Conservation (phyloP, 1,139 yeast genomes). For the Candida pseudoviswanathii region DNA sequence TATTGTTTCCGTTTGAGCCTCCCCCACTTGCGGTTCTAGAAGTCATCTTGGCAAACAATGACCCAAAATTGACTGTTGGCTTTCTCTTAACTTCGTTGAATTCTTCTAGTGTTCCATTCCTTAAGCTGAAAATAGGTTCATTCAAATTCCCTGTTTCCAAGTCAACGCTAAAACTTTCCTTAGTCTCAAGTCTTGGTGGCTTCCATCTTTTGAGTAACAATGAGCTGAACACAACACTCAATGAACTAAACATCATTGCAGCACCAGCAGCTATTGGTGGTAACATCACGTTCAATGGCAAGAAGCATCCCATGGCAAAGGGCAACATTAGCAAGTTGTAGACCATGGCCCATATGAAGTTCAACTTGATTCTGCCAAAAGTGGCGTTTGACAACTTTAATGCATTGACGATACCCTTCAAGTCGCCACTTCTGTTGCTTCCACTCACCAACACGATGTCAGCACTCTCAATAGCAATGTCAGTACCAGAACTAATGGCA, state of each 20-base stretch:
- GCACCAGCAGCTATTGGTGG: conserved; percentile 93
- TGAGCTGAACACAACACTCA: conserved; percentile 85
- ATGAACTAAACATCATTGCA: conserved; percentile 91
- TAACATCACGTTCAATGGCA: conserved; percentile 76
- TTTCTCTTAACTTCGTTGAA: conserved; percentile 30
- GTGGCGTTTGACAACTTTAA: conserved; percentile 72
- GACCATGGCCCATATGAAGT: conserved; percentile 82
- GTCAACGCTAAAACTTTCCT: conserved; percentile 19
- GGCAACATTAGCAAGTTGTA: conserved; percentile 92
- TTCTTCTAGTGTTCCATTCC: conserved; percentile 31
- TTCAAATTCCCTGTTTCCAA: conserved; percentile 23
- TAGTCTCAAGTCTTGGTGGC: conserved; percentile 36
- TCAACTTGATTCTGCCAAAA: conserved; percentile 72
- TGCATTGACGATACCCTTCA: conserved; percentile 72
- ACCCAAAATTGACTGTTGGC: conserved; percentile 7
- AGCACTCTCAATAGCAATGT: conserved; percentile 94
- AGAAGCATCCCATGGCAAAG: conserved; percentile 86
- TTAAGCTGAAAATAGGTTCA: conserved; percentile 30
- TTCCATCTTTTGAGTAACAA: conserved; percentile 67
- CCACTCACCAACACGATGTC: conserved; percentile 71
- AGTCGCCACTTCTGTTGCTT: conserved; percentile 37
- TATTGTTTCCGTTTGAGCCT: conserved; percentile 1
- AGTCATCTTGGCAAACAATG: conserved; percentile 6
- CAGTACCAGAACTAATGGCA: conserved; percentile 91
- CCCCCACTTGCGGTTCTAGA: conserved; percentile 1